These are phyloP conservation scores for Rhodocollybia butyracea DNA, from an alignment of 768 basidiomycete genomes.

Conservation along the genomic window DNA sequence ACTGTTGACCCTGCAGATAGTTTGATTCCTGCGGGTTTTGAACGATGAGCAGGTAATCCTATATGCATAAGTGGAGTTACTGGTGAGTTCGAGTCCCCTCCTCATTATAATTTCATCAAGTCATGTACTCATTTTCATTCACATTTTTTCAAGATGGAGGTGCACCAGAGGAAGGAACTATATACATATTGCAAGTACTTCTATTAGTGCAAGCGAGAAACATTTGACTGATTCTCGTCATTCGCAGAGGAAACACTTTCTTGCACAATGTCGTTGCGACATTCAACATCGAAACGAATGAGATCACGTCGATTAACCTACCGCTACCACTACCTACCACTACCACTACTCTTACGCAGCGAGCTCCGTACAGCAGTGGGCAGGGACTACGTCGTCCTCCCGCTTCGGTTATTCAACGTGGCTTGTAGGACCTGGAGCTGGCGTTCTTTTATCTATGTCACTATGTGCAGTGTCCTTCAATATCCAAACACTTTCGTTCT, in stretches of 20 bases:
- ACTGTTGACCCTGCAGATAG: no score
- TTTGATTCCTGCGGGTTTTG: constrained; percentile 14
- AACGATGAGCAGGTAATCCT: constrained; percentile 8
- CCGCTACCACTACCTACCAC: no score
- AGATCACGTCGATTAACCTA: no score
- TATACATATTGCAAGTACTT: constrained; percentile 18
- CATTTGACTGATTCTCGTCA: not conserved
- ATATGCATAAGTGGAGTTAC: constrained; percentile 6
- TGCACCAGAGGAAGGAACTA: constrained; percentile 9
- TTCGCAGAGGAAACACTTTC: constrained; percentile 20
- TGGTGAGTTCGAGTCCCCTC: no score
- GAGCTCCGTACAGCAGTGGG: constrained; percentile 8
- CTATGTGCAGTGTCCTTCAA: no score
- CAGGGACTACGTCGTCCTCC: not conserved
- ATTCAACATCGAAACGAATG: constrained; percentile 12
- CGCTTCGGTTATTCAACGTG: not conserved
- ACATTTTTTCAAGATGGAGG: constrained; percentile 17
- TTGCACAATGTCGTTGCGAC: constrained; percentile 21
- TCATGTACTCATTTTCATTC: constrained; percentile 10
- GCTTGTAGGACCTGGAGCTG: no score
- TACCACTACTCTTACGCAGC: constrained; percentile 15
- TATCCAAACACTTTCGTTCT: no score
- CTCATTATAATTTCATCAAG: constrained; percentile 13
- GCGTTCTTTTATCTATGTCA: no score
- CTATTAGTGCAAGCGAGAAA: not conserved